Conservation (phyloP, 306 rosid species). For the Arachis stenosperma region DNA sequence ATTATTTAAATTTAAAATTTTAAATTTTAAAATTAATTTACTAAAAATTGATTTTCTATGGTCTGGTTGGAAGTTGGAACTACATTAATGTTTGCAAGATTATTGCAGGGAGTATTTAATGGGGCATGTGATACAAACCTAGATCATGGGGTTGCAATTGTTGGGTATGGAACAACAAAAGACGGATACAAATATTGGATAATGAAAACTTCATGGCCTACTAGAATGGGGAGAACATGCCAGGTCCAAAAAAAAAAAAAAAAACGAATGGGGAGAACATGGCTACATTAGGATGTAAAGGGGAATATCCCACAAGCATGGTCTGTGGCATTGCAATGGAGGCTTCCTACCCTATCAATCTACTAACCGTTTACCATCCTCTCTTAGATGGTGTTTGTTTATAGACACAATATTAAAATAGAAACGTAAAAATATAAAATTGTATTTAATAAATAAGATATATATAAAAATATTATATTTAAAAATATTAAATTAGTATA, state of each 20-base stretch:
- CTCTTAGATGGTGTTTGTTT: background rate
- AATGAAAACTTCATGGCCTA: conserved; percentile 93
- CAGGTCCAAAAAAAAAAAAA: too few species aligned
- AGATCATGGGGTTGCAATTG: conserved; percentile 80
- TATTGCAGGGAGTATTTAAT: conserved; percentile 70
- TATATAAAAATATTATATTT: too few species aligned
- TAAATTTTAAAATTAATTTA: too few species aligned
- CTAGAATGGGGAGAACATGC: conserved; percentile 71
- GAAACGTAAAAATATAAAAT: too few species aligned
- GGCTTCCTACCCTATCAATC: conserved; percentile 82
- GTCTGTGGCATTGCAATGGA: conserved; percentile 80
- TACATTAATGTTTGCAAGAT: background rate
- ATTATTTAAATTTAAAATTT: too few species aligned
- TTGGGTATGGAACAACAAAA: conserved; percentile 75
- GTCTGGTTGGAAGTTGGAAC: too few species aligned
- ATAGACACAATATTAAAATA: too few species aligned
- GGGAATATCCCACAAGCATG: conserved; percentile 47
- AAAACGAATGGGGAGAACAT: background rate
- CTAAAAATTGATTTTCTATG: too few species aligned
- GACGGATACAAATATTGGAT: conserved; percentile 85
- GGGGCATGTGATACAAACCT: conserved; percentile 74
- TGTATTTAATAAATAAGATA: too few species aligned
- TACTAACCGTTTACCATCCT: conserved; percentile 28
- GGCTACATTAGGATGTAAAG: conserved; percentile 83
- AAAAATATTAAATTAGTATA: too few species aligned